phyloP scores from a whole-genome alignment of 2,329 filamentous ascomycete genomes.

The Hymenotorrendiella dingleyae region DNA sequence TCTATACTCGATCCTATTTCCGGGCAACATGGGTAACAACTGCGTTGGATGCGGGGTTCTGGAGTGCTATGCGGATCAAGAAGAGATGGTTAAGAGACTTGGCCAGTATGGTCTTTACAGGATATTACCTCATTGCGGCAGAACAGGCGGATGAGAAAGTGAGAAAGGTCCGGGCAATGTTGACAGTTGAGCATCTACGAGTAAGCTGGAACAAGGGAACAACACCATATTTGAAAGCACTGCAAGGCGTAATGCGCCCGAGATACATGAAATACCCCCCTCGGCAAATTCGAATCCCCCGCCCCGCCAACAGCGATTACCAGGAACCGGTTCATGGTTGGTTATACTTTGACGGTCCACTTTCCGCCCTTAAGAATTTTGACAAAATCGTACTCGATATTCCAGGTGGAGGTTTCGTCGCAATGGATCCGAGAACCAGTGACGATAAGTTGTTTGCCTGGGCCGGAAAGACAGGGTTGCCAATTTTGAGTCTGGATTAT shows the following conservation, averaged over 20 bases:
- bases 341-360: conserved; percentile 89
- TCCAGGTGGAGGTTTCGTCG: conserved; percentile 90
- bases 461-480: conserved; percentile 84
- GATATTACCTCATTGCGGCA: conserved; percentile 88
- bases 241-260: conserved; percentile 67
- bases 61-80: conserved; percentile 93
- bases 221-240: conserved; percentile 72
- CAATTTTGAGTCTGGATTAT: conserved; percentile 87
- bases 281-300: conserved; percentile 74
- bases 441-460: conserved; percentile 92
- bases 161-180: conserved; percentile 74
- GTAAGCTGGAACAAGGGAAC: conserved; percentile 95
- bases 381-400: conserved; percentile 80
- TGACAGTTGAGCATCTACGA: conserved; percentile 87
- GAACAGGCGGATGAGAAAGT: conserved; percentile 97
- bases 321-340: conserved; percentile 77
- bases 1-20: conserved; percentile 90
- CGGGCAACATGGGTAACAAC: conserved; percentile 96
- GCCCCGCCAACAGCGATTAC: conserved; percentile 75
- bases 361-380: conserved; percentile 70
- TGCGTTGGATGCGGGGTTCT: conserved; percentile 91
- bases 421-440: conserved; percentile 90
- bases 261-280: conserved; percentile 76
- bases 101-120: conserved; percentile 73
- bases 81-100: conserved; percentile 76